Conservation (phyloP, 2,329 filamentous ascomycete species). For the Paraphoma sp. region DNA sequence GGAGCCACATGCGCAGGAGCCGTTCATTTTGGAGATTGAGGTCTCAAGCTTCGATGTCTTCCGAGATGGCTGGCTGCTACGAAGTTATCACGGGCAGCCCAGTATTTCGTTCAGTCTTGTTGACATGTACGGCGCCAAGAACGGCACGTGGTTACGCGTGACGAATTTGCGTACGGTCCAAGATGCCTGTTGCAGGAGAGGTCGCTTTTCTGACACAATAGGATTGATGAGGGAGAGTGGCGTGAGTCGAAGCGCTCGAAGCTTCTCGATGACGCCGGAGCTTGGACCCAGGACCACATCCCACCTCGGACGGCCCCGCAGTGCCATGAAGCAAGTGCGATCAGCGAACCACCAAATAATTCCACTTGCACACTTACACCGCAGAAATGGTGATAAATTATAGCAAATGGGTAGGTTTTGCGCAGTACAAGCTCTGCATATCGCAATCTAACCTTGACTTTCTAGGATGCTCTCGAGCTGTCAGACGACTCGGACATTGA, state of each 20-base stretch:
- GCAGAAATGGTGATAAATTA: conserved; percentile 67
- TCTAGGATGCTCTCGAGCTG: conserved; percentile 86
- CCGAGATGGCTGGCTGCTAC: too few species aligned
- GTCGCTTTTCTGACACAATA: background rate
- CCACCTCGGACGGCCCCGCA: conserved; percentile 23
- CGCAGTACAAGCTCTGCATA: background rate
- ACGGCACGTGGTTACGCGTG: too few species aligned
- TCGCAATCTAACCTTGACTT: conserved; percentile 10
- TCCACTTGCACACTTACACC: conserved; percentile 1
- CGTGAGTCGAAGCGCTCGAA: conserved; percentile 29
- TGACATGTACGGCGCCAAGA: too few species aligned
- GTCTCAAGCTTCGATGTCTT: too few species aligned
- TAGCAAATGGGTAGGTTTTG: conserved; percentile 71
- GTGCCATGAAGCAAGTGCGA: conserved; percentile 10
- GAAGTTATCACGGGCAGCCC: too few species aligned
- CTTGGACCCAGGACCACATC: conserved; percentile 16
- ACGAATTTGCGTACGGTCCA: too few species aligned
- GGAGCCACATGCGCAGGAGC: conserved; percentile 68
- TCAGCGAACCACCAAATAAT: conserved; percentile 17
- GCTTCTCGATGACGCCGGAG: conserved; percentile 21
- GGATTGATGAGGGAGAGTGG: background rate
- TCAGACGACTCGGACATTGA: conserved; percentile 98
- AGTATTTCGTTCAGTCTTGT: too few species aligned
- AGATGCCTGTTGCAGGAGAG: too few species aligned
- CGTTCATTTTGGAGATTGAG: conserved; percentile 20